These are phyloP conservation scores for Corchorus capsularis DNA, from an alignment of 345 rosid species.

Conservation along the genomic window DNA sequence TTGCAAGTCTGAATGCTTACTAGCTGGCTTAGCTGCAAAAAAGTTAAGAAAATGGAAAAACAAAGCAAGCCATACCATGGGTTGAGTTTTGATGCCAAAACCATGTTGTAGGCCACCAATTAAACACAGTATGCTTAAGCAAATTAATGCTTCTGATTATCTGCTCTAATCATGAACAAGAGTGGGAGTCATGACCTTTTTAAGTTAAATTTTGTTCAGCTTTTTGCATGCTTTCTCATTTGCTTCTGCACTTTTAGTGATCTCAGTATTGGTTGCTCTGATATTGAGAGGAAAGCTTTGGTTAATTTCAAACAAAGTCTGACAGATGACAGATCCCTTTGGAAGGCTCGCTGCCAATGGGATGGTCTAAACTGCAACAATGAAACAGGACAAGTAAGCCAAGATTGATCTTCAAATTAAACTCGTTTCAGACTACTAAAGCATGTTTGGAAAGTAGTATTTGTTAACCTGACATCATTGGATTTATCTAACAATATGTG, in stretches of 20 bases:
- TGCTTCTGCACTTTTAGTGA: background rate
- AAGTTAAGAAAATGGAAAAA: background rate
- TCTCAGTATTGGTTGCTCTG: conserved; percentile 8
- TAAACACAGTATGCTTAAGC: background rate
- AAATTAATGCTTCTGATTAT: background rate
- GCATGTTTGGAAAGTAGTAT: too few species aligned
- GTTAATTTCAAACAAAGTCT: conserved; percentile 29
- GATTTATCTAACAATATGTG: too few species aligned
- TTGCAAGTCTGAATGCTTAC: background rate
- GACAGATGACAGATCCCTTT: conserved; percentile 30
- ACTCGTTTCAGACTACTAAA: too few species aligned
- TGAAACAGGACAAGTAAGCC: conserved; percentile 15
- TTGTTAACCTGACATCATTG: too few species aligned
- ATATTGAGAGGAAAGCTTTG: conserved; percentile 32
- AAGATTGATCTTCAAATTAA: conserved; percentile 29
- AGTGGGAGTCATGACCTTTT: background rate
- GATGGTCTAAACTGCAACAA: conserved; percentile 27
- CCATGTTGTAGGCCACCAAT: background rate
- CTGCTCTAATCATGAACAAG: background rate
- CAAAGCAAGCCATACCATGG: background rate
- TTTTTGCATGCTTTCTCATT: background rate
- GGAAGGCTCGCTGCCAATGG: conserved; percentile 36
- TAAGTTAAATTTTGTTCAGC: background rate
- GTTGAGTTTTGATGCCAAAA: background rate
- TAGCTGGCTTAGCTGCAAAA: background rate